phyloP scores from a whole-genome alignment of 1,139 yeast species.

The Sugiyamaella pinicola region DNA sequence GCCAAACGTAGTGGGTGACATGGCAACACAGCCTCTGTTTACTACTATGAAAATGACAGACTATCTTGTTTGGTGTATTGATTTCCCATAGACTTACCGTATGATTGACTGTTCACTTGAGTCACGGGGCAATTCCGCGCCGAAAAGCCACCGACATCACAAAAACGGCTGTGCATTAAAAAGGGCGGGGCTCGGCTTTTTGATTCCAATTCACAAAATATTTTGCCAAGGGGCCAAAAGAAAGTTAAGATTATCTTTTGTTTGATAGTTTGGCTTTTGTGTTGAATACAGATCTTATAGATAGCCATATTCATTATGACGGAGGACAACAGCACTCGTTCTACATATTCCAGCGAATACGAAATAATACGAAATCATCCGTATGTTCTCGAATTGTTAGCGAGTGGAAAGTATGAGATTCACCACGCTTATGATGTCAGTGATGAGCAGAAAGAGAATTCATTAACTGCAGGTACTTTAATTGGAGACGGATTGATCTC shows the following conservation, averaged over 20 bases:
- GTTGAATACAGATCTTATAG: too few relatives aligned
- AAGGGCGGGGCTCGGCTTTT: neutral
- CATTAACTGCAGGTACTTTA: constrained; percentile 41
- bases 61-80: too few relatives aligned
- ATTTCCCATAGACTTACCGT: neutral
- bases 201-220: neutral
- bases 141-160: neutral
- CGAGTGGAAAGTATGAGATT: constrained; percentile 30
- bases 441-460: constrained; percentile 32
- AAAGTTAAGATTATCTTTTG: too few relatives aligned
- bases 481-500: constrained; percentile 39
- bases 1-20: too few relatives aligned
- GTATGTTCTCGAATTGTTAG: constrained; percentile 29
- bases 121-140: neutral
- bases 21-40: too few relatives aligned
- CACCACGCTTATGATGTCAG: constrained; percentile 35
- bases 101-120: too few relatives aligned
- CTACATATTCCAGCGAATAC: constrained; percentile 22
- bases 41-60: too few relatives aligned
- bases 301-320: constrained; percentile 11
- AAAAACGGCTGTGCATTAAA: constrained; percentile 8
- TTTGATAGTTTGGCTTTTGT: too few relatives aligned
- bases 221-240: too few relatives aligned
- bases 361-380: constrained; percentile 31
- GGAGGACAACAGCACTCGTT: neutral